Evolutionary conservation across 495 filamentous ascomycete genomes (phyloP), one percentile per base, ranked within the genome.

Genomic region (Xeromyces bisporus): DNA sequence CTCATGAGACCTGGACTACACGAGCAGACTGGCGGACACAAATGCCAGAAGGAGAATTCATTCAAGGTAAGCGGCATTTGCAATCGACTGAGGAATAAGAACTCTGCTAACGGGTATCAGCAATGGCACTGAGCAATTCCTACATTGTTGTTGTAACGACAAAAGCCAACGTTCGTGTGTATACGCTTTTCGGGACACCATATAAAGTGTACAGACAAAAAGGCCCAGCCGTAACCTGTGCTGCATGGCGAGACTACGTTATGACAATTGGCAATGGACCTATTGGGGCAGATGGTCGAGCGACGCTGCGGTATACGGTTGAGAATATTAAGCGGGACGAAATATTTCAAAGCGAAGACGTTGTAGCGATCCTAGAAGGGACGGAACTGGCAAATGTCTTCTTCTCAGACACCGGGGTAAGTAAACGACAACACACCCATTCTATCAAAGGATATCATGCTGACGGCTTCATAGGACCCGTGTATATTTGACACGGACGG

Each of bases 1-100:
- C 89, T 0, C 89, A 97, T 45, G 91, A 96, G 52, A 91, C 83
- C 2, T 97, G 89, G 89, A 92, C 85, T 1, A 66, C 80, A 3
- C 63, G 91, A 36, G 74, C 69, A 15, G 91, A 97, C 48, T 97
- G 87, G 87, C 73, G 81, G 14, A 93, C 78, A 1, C 55, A 77
- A 29, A 51, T 97, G 14, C 89, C 89, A 0, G 63, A 67, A 23
- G 80, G 82, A 11, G 89, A 97, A 53, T 62, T 71, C 8, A 71
- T 93, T 18, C 67, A 70, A 33, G 60, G 64, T 67, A 49, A 31
- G 55, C n/a, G n/a, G n/a, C n/a, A 18, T 4, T 15, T 6, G 7
- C 16, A 12, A 10, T 26, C 6, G 28, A 15, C 5, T 31, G 25
- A 37, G 3, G 28, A 2, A 28, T 15, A 13, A 15, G 24, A 18